Base-by-base conservation (phyloP, 495 filamentous ascomycete species). In the Chlorociboria aeruginascens region DNA sequence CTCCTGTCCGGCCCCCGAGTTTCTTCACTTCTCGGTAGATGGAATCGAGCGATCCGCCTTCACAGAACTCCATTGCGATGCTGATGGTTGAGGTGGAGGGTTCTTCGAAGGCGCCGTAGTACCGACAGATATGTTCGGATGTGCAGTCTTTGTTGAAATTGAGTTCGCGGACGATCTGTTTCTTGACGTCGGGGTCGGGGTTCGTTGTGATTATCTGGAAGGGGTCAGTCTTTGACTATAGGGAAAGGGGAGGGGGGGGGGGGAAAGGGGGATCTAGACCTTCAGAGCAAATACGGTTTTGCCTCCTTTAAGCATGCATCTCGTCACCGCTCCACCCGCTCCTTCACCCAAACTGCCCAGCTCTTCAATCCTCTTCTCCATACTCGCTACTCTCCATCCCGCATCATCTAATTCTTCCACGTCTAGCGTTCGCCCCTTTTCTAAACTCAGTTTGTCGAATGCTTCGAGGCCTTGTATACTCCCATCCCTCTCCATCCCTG, bases 41-140 rank as follows among this genome's bases (percentile, higher is more conserved):
- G 58, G 83, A 87, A 65, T 98, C 86, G 31, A 98, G 76, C 44
- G 85, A 92, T 30, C 92, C 93, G 43, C 92, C 92, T 63, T 97
- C 92, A 62, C 92, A 98, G 60, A 95, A 96, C 61, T 98, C 92
- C 92, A 98, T 98, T 25, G 88, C 88, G 62, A 98, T 98, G 38
- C 85, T 90, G 49, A 98, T 97, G 13, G 92, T 97, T 32, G 90
- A 86, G 0, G 85, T 87, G 4, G 85, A 81, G 51, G 92, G 83
- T 60, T 97, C 89, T 64, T 88, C 85, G 57, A 95, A 97, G 48
- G 92, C 89, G 51, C 92, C 92, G 57, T 95, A 97, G 65, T 98
- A 98, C 50, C 82, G 81, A 65, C 93, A 97, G 56, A 98, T 97
- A 61, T 97, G 85, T 49, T 85, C 80, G 3, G 86, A 93, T 4